Evolutionary conservation across 495 filamentous ascomycete genomes (phyloP).

Genomic region (Terfezia claveryi): DNA sequence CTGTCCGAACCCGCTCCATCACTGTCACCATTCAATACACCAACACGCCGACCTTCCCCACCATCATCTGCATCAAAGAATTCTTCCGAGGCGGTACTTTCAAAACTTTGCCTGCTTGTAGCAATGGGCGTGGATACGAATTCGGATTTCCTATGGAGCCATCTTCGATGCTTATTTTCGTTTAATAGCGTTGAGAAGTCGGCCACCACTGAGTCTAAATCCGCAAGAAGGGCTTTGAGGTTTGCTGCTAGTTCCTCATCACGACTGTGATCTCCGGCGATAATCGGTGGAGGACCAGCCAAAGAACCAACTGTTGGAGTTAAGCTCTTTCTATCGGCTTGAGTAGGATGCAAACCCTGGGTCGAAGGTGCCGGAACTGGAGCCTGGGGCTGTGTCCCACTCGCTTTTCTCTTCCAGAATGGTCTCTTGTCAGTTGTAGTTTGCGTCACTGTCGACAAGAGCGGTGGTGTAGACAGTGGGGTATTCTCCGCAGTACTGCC

Average conservation of each 20-base stretch:
- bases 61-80: constrained; percentile 84
- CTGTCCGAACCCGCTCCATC: constrained; percentile 39
- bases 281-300: background rate
- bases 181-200: constrained; percentile 59
- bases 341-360: background rate
- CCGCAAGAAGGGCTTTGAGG: constrained; percentile 53
- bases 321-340: background rate
- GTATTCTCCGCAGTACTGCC: constrained; percentile 26
- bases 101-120: constrained; percentile 47
- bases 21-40: constrained; percentile 45
- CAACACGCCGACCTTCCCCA: constrained; percentile 39
- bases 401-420: constrained; percentile 87
- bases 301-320: background rate
- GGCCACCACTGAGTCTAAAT: constrained; percentile 58
- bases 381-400: constrained; percentile 10
- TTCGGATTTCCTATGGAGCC: constrained; percentile 6
- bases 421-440: constrained; percentile 27
- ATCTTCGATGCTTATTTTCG: constrained; percentile 57
- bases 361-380: background rate
- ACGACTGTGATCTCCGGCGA: background rate
- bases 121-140: constrained; percentile 9
- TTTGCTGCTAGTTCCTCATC: constrained; percentile 41
- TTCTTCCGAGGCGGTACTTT: constrained; percentile 62
- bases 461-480: constrained; percentile 17
- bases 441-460: constrained; percentile 11